Evolutionary conservation across 768 basidiomycete genomes (phyloP).

Genomic region (Dendrothele bispora): DNA sequence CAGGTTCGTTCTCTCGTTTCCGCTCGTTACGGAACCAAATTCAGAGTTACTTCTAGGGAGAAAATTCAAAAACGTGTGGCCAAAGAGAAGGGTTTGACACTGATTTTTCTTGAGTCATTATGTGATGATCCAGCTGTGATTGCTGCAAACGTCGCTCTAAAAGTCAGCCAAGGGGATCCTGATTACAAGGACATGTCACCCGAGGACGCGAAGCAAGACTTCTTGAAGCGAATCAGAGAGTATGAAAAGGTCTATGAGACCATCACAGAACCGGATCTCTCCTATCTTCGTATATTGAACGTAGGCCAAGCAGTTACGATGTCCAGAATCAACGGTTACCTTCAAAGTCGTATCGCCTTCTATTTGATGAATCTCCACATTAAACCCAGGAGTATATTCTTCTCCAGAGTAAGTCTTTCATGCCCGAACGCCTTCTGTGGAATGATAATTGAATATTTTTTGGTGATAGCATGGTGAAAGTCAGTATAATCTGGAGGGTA

Average conservation of each 20-base stretch:
- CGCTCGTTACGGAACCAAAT: not conserved
- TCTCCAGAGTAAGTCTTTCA: slow-evolving; percentile 73
- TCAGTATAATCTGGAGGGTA: slow-evolving; percentile 93
- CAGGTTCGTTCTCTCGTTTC: slow-evolving; percentile 41
- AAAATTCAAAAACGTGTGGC: slow-evolving; percentile 84
- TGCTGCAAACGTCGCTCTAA: slow-evolving; percentile 93
- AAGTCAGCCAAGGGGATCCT: slow-evolving; percentile 95
- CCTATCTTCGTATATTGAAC: slow-evolving; percentile 89
- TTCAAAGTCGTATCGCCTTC: slow-evolving; percentile 96
- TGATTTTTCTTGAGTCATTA: slow-evolving; percentile 93
- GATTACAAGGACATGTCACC: slow-evolving; percentile 91
- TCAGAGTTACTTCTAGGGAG: slow-evolving; percentile 45
- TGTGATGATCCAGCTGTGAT: slow-evolving; percentile 95
- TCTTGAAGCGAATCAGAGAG: slow-evolving; percentile 84
- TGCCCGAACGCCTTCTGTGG: slow-evolving; percentile 1
- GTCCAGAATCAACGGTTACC: slow-evolving; percentile 87
- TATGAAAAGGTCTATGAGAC: slow-evolving; percentile 98
- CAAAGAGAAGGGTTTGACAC: slow-evolving; percentile 80
- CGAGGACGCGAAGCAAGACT: slow-evolving; percentile 87
- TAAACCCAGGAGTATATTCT: slow-evolving; percentile 94
- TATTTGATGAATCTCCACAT: slow-evolving; percentile 98
- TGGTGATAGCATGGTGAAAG: slow-evolving; percentile 91
- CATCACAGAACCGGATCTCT: slow-evolving; percentile 86
- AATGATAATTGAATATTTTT: slow-evolving; percentile 6
- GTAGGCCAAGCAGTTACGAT: slow-evolving; percentile 89